phyloP scores from a whole-genome alignment of 2,329 filamentous ascomycete species.

The Dothistroma septosporum region DNA sequence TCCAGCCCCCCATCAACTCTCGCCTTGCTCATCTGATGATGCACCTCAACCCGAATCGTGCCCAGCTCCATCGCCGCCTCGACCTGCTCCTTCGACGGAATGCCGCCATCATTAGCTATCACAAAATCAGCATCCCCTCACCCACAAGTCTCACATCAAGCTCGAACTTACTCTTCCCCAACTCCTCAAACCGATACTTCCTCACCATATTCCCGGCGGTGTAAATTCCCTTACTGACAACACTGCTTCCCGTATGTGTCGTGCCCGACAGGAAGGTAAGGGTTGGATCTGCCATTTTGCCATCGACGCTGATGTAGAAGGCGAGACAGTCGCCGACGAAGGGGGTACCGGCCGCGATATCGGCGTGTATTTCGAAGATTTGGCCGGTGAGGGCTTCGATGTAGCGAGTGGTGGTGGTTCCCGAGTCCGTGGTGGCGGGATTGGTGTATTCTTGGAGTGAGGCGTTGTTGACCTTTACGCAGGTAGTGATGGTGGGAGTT shows the following conservation, averaged over 20 bases:
- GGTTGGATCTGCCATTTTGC: slow-evolving; percentile 1
- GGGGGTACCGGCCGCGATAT: background rate
- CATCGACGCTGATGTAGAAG: slow-evolving; percentile 17
- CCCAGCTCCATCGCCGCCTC: slow-evolving; percentile 6
- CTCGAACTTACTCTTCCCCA: slow-evolving; percentile 13
- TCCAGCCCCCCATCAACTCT: background rate
- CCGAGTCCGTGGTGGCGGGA: background rate
- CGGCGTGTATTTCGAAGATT: slow-evolving; percentile 19
- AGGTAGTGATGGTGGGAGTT: background rate
- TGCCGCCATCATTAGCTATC: slow-evolving; percentile 2
- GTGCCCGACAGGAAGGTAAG: background rate
- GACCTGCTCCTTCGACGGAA: background rate
- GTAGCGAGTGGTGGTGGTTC: slow-evolving; percentile 20
- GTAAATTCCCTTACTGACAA: background rate
- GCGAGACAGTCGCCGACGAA: slow-evolving; percentile 16
- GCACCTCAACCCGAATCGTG: slow-evolving; percentile 12
- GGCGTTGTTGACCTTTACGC: background rate
- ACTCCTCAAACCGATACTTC: slow-evolving; percentile 8
- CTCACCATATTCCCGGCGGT: background rate
- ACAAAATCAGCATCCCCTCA: background rate
- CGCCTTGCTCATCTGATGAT: background rate
- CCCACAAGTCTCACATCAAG: too few species aligned
- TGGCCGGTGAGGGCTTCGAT: slow-evolving; percentile 20
- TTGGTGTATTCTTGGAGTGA: background rate
- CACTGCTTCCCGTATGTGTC: background rate